Base-by-base conservation (phyloP, 768 basidiomycete genomes). In the Gyrodon lividus region DNA sequence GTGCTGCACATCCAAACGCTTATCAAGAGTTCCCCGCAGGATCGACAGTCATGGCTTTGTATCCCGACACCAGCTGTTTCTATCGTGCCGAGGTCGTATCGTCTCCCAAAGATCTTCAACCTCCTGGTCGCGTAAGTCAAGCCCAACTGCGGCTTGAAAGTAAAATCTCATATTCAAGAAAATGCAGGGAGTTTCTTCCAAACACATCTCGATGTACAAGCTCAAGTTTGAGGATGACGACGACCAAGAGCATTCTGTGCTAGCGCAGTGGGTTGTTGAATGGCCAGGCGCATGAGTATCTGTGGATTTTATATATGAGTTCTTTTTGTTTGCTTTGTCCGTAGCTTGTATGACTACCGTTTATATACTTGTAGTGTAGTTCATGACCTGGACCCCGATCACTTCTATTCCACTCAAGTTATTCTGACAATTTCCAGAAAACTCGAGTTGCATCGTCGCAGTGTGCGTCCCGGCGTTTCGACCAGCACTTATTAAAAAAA, bases 191-290 rank as follows among this genome's bases (percentile, higher is more conserved):
- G 50, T 47, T 4, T 74, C 78, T 24, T 67, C 76, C 19, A 85
- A 81, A 59, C 69, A 77, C 51, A 72, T 74, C 45, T 78, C 82
- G 1, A 72, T 72, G 49, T 93, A 93, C 69, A 86, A 86, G 67
- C 77, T 93, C 22, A 89, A 87, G 62, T 93, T 93, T 56, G 91
- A 93, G 65, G 91, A 92, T 57, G 91, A 93, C 56, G 90, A 91
- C 56, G 86, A 89, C 60, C 87, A 88, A 67, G 86, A 87, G 52
- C 87, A 91, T 60, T 60, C 76, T 31, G 88, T 93, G 20, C 71
- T 79, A n/a, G 86, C 88, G 1, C 82, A 87, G 46, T 84, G 77
- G 78, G 90, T 93, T 7, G 89, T 92, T 24, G 89, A 90, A 65
- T 90, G 85, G 80, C 89, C 89, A 30, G 77, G 78, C 20, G 42